These are phyloP conservation scores for Xylariaceae sp. DNA, from an alignment of 2,329 filamentous ascomycete species.

Conservation along the genomic window DNA sequence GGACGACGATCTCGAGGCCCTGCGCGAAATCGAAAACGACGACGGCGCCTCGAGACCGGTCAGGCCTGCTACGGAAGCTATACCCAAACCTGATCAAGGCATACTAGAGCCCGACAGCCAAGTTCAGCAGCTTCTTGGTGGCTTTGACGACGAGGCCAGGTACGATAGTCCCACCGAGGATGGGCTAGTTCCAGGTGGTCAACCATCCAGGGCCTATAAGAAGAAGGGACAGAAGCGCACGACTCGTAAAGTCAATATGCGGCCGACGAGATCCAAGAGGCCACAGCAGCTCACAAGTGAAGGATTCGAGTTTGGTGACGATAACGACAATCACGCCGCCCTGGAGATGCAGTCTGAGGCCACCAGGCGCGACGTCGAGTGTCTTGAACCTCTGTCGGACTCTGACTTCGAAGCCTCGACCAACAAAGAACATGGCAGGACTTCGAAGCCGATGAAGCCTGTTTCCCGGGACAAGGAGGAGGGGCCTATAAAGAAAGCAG, in stretches of 20 bases:
- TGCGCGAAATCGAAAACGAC: constrained; percentile 65
- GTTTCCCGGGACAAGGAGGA: constrained; percentile 29
- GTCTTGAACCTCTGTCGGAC: constrained; percentile 32
- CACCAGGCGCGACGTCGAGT: constrained; percentile 23
- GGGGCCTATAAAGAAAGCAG: constrained; percentile 45
- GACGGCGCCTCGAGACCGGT: constrained; percentile 13
- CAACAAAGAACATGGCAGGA: constrained; percentile 26
- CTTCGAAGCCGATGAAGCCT: constrained; percentile 40
- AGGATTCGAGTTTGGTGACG: constrained; percentile 29
- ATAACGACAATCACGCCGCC: constrained; percentile 34
- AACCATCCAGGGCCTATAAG: constrained; percentile 64
- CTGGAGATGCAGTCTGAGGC: constrained; percentile 34
- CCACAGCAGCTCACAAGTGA: constrained; percentile 31
- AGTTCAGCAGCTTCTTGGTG: constrained; percentile 45
- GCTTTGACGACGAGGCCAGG: constrained; percentile 59
- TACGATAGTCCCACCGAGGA: constrained; percentile 55
- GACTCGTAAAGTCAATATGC: constrained; percentile 64
- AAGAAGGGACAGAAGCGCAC: constrained; percentile 82
- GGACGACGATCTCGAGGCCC: constrained; percentile 70
- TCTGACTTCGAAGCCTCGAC: constrained; percentile 36
- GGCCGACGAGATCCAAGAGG: constrained; percentile 46
- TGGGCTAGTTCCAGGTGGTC: constrained; percentile 47
- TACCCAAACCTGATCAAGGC: constrained; percentile 10
- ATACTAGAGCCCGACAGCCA: constrained; percentile 43
- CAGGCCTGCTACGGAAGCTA: constrained; percentile 14